These are phyloP conservation scores for Lathyrus aphaca DNA, from an alignment of 306 rosid species.

Conservation along the genomic window DNA sequence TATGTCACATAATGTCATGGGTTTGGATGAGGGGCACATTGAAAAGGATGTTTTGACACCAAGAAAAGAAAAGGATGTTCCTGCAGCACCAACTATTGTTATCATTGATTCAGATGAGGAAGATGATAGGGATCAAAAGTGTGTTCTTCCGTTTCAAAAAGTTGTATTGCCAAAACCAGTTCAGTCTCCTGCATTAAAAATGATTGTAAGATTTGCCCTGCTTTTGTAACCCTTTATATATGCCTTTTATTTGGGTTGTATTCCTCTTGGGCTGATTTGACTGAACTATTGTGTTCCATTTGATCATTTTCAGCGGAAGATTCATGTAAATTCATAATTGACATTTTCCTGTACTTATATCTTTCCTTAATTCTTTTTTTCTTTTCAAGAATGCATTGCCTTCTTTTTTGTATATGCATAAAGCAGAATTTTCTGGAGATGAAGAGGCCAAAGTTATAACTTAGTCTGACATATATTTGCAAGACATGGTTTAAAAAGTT, in stretches of 20 bases:
- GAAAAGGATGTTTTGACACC: constrained; percentile 13
- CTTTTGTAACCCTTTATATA: constrained; percentile 21
- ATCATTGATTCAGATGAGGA: constrained; percentile 86
- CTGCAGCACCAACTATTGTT: constrained; percentile 47
- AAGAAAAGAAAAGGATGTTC: constrained; percentile 30
- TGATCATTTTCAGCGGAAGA: constrained; percentile 7
- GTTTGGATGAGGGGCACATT: constrained; percentile 52
- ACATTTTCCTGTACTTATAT: constrained; percentile 8
- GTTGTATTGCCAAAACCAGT: constrained; percentile 46
- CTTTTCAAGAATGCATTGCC: background rate
- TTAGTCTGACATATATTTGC: constrained; percentile 14
- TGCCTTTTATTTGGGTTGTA: constrained; percentile 34
- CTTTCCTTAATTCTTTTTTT: constrained; percentile 2
- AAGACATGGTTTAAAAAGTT: constrained; percentile 17
- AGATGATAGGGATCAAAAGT: constrained; percentile 47
- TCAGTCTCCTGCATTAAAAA: constrained; percentile 43
- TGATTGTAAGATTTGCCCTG: constrained; percentile 53
- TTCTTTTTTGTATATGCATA: background rate
- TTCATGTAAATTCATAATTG: constrained; percentile 28
- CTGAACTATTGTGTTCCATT: constrained; percentile 9
- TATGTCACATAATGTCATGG: constrained; percentile 42
- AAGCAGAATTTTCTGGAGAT: background rate
- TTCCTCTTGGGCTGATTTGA: constrained; percentile 9
- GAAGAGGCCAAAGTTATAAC: constrained; percentile 3
- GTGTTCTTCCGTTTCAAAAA: constrained; percentile 49